Conservation (phyloP, 129 eudicot genomes). For the Centrapalus pauciflorus region DNA sequence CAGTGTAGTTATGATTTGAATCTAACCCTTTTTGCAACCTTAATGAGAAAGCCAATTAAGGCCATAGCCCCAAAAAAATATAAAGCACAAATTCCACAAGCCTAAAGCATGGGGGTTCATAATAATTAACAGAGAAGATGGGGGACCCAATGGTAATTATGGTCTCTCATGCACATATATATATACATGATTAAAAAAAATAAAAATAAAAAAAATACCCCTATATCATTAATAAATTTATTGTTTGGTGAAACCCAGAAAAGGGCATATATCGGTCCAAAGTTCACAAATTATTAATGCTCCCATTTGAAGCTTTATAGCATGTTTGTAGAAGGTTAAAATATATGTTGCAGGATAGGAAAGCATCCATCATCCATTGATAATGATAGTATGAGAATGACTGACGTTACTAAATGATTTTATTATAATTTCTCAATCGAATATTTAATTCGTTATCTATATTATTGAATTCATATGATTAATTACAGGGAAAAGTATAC, state of each 20-base stretch:
- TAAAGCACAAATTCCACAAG: constrained; percentile 15
- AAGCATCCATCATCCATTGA: too few relatives aligned
- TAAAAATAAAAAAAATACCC: not conserved
- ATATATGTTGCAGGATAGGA: too few relatives aligned
- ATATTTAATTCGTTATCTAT: too few relatives aligned
- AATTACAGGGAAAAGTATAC: too few relatives aligned
- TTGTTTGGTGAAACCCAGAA: not conserved
- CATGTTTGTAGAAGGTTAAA: too few relatives aligned
- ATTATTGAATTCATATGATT: too few relatives aligned
- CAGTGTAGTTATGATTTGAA: constrained; percentile 7
- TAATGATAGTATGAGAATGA: too few relatives aligned
- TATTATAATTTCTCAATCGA: too few relatives aligned
- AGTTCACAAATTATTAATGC: not conserved
- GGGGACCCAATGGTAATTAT: constrained; percentile 24
- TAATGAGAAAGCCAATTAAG: constrained; percentile 10
- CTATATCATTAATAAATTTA: not conserved
- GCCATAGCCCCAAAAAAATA: not conserved
- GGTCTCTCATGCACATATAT: constrained; percentile 9
- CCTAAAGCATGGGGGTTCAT: constrained; percentile 20
- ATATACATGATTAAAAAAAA: too few relatives aligned
- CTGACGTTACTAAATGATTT: too few relatives aligned
- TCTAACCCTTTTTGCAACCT: constrained; percentile 14
- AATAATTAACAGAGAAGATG: constrained; percentile 8
- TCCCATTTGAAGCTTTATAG: too few relatives aligned
- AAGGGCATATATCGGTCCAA: not conserved